Evolutionary conservation across 2,329 filamentous ascomycete genomes (phyloP).

Genomic region (Penicillium rolfsii): DNA sequence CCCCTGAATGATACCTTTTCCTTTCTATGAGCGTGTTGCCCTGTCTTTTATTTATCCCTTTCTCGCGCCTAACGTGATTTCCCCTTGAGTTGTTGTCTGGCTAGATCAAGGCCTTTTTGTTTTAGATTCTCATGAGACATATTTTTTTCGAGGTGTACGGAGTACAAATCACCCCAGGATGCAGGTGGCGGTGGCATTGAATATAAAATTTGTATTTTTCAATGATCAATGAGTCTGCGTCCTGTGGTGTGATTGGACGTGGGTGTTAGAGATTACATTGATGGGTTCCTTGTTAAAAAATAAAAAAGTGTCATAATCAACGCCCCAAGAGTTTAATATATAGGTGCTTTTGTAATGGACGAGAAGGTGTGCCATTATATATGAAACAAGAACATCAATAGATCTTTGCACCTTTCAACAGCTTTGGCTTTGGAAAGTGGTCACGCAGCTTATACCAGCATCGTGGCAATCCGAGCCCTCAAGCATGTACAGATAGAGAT

Average conservation of each 20-base stretch:
- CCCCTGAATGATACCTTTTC: conserved; percentile 6
- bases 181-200: conserved; percentile 6
- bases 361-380: no score
- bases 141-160: conserved; percentile 9
- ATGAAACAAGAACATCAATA: no score
- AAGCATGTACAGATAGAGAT: no score
- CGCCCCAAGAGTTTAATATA: no score
- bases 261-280: background rate
- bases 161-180: conserved; percentile 4
- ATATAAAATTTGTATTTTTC: conserved; percentile 4
- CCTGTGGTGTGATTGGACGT: background rate
- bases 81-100: conserved; percentile 6
- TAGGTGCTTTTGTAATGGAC: no score
- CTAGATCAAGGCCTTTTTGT: background rate
- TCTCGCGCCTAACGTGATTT: conserved; percentile 9
- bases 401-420: no score
- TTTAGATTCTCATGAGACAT: conserved; percentile 14
- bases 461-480: no score
- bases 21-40: conserved; percentile 1
- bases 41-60: background rate
- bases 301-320: background rate
- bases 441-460: no score
- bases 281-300: no score
- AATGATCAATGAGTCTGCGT: background rate
- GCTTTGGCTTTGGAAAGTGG: no score